Evolutionary conservation across 495 filamentous ascomycete genomes (phyloP).

Genomic region (Tuber aestivum): DNA sequence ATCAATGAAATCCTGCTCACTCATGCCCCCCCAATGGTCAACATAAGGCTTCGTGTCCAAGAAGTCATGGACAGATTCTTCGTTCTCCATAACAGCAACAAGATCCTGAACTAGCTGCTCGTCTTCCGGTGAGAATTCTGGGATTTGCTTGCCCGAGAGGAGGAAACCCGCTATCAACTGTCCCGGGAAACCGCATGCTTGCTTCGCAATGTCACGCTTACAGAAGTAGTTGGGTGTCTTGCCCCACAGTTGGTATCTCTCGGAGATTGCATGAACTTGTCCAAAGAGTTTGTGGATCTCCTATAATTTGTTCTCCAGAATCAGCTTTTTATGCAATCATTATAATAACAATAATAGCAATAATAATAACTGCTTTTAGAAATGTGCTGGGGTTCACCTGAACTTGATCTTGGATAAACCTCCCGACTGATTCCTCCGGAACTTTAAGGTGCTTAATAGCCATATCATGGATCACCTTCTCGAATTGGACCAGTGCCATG

Average conservation of each 20-base stretch:
- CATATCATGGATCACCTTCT: neutral
- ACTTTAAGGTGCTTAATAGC: neutral
- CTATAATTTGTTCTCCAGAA: neutral
- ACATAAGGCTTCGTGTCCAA: conserved; percentile 29
- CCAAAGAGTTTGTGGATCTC: neutral
- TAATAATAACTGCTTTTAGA: neutral
- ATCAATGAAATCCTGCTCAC: conserved; percentile 13
- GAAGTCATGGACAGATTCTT: conserved; percentile 23
- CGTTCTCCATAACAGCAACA: conserved; percentile 19
- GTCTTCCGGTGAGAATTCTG: neutral
- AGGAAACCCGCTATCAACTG: neutral
- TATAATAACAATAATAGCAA: neutral
- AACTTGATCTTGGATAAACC: neutral
- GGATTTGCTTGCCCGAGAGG: neutral
- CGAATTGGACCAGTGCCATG: neutral
- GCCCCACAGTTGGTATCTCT: neutral
- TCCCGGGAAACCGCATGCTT: neutral
- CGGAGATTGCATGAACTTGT: neutral
- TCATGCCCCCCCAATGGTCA: conserved; percentile 29
- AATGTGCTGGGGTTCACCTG: neutral
- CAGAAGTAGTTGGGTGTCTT: neutral
- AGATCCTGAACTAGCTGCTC: conserved; percentile 19
- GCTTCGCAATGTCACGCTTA: neutral
- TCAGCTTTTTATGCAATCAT: neutral
- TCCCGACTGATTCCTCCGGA: neutral